Evolutionary conservation across 2,329 filamentous ascomycete genomes (phyloP).

Genomic region (Ophiobolus disseminans): DNA sequence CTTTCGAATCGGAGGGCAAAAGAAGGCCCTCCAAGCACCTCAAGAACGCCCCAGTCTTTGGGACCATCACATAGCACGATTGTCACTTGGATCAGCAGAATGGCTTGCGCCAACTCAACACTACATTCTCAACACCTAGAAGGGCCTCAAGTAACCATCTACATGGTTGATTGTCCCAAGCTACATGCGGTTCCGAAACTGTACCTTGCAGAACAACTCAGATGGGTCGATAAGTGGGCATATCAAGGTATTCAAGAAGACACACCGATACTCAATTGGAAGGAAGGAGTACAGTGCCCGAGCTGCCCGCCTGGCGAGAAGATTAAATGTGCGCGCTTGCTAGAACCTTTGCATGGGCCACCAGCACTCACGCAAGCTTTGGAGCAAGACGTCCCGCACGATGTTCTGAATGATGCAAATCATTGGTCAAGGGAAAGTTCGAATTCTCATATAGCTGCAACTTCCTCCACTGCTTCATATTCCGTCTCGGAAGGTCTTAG

Average conservation of each 20-base stretch:
- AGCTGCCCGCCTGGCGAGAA: conserved; percentile 38
- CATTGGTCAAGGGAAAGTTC: conserved; percentile 28
- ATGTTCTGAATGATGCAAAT: too few relatives aligned
- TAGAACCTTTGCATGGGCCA: conserved; percentile 43
- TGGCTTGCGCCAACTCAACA: conserved; percentile 20
- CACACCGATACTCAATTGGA: conserved; percentile 33
- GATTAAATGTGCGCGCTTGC: conserved; percentile 44
- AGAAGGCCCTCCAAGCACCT: conserved; percentile 17
- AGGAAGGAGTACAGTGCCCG: conserved; percentile 41
- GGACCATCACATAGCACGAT: conserved; percentile 26
- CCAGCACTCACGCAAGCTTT: conserved; percentile 25
- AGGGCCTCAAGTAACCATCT: conserved; percentile 25
- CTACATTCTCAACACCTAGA: conserved; percentile 21
- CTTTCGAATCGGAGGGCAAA: conserved; percentile 17
- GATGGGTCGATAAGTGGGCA: conserved; percentile 37
- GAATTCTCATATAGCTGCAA: conserved; percentile 25
- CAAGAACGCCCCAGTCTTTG: conserved; percentile 10
- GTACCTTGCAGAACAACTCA: conserved; percentile 41
- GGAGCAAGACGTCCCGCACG: too few relatives aligned
- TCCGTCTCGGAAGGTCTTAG: conserved; percentile 24
- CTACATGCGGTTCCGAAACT: conserved; percentile 41
- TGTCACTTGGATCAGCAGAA: conserved; percentile 41
- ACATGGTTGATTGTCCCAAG: conserved; percentile 46
- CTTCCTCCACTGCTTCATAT: conserved; percentile 20
- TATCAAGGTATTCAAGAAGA: conserved; percentile 35